phyloP scores from a whole-genome alignment of 2,329 filamentous ascomycete species.

The Cladophialophora bantiana region DNA sequence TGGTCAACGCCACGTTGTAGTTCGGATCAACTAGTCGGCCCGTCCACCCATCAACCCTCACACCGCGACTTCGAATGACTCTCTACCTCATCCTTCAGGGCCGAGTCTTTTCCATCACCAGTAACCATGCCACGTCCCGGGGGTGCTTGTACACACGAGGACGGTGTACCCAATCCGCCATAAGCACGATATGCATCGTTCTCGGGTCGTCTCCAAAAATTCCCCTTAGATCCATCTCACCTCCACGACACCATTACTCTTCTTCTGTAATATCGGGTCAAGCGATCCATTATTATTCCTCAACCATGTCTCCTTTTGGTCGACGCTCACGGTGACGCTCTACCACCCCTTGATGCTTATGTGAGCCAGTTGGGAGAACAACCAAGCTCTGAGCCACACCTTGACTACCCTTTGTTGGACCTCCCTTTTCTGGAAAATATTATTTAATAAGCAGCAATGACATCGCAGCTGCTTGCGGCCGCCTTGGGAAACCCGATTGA shows the following conservation, averaged over 20 bases:
- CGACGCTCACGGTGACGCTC: not conserved
- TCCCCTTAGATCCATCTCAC: not conserved
- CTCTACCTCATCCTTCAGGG: not conserved
- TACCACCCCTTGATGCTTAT: not conserved
- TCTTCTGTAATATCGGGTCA: not conserved
- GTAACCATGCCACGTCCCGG: not conserved
- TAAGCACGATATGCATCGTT: slow-evolving; percentile 8
- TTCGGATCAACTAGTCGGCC: not conserved
- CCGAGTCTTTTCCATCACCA: not conserved
- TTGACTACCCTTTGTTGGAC: not conserved
- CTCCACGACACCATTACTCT: not conserved
- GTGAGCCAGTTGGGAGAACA: not conserved
- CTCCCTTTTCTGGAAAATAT: not conserved
- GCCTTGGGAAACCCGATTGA: slow-evolving; percentile 41
- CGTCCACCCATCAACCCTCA: not conserved
- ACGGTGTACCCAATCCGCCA: not conserved
- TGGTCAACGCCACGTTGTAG: too few relatives aligned
- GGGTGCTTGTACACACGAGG: not conserved
- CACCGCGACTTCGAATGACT: too few relatives aligned
- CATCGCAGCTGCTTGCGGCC: slow-evolving; percentile 11
- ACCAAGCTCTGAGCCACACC: not conserved
- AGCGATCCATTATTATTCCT: not conserved
- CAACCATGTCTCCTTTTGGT: slow-evolving; percentile 2
- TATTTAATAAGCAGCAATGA: slow-evolving; percentile 23
- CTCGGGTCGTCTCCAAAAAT: not conserved